Percentiles rank a stretch among this genome's conserved stretches.
Conservation (phyloP, 2,329 filamentous ascomycete species). For the Curvularia verruculosa region DNA sequence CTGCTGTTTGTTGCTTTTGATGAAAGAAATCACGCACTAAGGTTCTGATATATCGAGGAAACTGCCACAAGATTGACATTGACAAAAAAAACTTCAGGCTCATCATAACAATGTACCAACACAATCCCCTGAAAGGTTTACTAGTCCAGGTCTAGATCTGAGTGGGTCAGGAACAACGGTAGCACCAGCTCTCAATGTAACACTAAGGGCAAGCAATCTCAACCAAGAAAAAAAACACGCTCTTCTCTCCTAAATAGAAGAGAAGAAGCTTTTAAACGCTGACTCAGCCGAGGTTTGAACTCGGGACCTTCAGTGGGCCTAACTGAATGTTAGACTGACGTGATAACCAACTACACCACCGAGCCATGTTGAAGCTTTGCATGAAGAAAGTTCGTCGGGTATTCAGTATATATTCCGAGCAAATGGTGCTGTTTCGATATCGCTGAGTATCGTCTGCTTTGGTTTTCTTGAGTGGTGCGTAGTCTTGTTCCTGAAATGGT, state of each 20-base stretch:
- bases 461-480: background rate
- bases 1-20: slow-evolving; percentile 11
- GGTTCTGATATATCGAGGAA: background rate
- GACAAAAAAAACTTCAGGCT: background rate
- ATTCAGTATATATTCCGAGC: background rate
- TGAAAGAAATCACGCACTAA: background rate
- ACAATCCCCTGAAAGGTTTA: background rate
- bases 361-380: slow-evolving; percentile 23
- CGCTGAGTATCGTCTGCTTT: background rate
- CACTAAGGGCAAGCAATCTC: background rate
- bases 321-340: slow-evolving; percentile 51
- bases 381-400: background rate
- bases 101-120: no score
- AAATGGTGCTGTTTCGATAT: background rate
- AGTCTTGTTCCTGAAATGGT: background rate
- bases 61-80: background rate
- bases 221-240: background rate
- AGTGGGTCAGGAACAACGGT: background rate
- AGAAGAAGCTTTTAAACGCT: background rate
- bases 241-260: background rate
- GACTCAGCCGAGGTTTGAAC: slow-evolving; percentile 10
- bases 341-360: slow-evolving; percentile 56
- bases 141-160: background rate
- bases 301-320: slow-evolving; percentile 8
- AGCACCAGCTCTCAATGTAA: background rate